phyloP scores from a whole-genome alignment of 495 filamentous ascomycete genomes.

The Ramalina intermedia region DNA sequence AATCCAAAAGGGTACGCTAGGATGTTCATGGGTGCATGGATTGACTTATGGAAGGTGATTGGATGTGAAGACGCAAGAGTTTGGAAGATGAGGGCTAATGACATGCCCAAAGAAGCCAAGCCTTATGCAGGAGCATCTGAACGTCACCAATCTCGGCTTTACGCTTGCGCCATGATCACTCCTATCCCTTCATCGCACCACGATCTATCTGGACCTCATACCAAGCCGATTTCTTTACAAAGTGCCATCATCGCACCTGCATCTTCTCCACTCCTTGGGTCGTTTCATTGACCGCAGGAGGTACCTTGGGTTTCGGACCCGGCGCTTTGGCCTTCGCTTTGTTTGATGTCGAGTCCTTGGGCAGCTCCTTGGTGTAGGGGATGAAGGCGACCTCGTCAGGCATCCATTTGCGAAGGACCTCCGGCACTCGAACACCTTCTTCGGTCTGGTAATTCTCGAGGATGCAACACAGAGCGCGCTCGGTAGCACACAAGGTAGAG shows the following conservation, averaged over 20 bases:
- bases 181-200: no score
- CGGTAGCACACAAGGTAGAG: conserved; percentile 82
- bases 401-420: conserved; percentile 81
- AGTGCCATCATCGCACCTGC: background rate
- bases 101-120: background rate
- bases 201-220: no score
- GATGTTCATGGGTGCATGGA: no score
- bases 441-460: conserved; percentile 94
- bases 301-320: conserved; percentile 21
- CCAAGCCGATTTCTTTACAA: no score
- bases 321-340: conserved; percentile 36
- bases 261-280: conserved; percentile 3
- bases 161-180: no score
- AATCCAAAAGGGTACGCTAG: no score
- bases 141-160: no score
- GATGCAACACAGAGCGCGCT: conserved; percentile 84
- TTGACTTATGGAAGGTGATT: no score
- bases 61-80: no score
- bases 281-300: conserved; percentile 1
- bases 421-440: conserved; percentile 75
- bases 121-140: no score
- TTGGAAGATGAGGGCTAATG: background rate
- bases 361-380: conserved; percentile 69
- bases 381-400: conserved; percentile 80
- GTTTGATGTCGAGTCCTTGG: conserved; percentile 54